Base-by-base conservation (phyloP, 2,329 filamentous ascomycete genomes). In the Plectosphaerella cucumerina region DNA sequence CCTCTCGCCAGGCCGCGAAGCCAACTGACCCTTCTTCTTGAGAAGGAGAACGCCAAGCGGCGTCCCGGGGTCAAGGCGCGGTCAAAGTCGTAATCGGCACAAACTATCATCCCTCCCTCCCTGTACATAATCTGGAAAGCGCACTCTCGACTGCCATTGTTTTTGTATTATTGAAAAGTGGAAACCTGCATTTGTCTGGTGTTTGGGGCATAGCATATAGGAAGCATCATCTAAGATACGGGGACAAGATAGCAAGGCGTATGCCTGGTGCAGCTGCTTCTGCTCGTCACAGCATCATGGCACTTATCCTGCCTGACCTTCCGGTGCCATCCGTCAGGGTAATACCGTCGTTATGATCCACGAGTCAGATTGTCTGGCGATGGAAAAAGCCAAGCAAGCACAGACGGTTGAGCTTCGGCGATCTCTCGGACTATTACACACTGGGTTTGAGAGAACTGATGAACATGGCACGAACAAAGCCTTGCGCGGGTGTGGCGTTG, bases 1-100 rank as follows among this genome's bases (percentile, higher is more conserved):
- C 77, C 76, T 4, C 66, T 84, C 46, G 79, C 72, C n/a, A 71
- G 80, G 51, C 78, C 80, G n/a, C 82, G 77, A 62, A 84, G 81
- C 58, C 80, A 85, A 60, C 67, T 85, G 23, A 78, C 76, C 10
- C 65, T 85, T 4, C 67, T 85, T 1, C 68, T 85, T 18, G 78
- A 82, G 57, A 74, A 76, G 34, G 78, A 80, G 54, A 78, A 74
- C 57, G 65, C 39, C n/a, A 42, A 42, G 17, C 10, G 39, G 18
- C 39, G 39, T 11, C 64, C 14, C 63, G 67, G 45, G 61, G 54
- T 37, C 17, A 63, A 64, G 48, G 39, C 58, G 17, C 56, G 59
- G 49, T 56, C 57, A 26, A 65, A 56, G 52, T 42, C 39, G n/a
- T 42, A 18, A 42, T 14, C 17, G 4, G 3, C 35, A 37, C 17